Percentiles rank a stretch among this genome's conserved stretches.
Evolutionary conservation across 495 filamentous ascomycete species (phyloP).

Genomic region (Xylaria venustula): DNA sequence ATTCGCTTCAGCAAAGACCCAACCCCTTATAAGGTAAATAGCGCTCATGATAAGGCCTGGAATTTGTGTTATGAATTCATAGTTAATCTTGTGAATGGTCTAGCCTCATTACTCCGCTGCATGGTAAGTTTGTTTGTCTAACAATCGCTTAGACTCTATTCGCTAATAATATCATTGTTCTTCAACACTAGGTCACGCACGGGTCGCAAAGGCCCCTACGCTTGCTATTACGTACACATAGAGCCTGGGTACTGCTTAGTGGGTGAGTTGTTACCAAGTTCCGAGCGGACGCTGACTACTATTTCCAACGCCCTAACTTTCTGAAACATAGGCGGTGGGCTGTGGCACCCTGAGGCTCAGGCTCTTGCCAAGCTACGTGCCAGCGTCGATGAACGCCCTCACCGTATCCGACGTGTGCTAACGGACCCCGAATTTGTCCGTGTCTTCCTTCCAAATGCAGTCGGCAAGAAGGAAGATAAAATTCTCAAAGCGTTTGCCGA

Average conservation of each 20-base stretch:
- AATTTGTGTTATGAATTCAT: neutral
- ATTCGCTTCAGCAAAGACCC: conserved; percentile 74
- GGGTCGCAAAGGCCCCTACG: conserved; percentile 81
- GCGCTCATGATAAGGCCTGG: too few relatives aligned
- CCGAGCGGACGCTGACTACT: too few relatives aligned
- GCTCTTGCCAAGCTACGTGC: conserved; percentile 63
- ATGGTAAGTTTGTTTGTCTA: conserved; percentile 58
- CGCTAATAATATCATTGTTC: neutral
- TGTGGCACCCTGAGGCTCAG: conserved; percentile 71
- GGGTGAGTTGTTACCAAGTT: conserved; percentile 26
- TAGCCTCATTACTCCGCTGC: conserved; percentile 78
- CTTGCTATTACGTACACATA: conserved; percentile 67
- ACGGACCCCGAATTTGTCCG: conserved; percentile 55
- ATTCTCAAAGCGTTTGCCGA: conserved; percentile 65
- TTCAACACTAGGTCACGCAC: conserved; percentile 60
- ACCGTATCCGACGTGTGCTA: conserved; percentile 64
- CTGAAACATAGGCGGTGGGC: conserved; percentile 52
- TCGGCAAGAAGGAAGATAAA: conserved; percentile 46
- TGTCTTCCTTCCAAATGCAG: conserved; percentile 59
- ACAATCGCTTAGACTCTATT: too few relatives aligned
- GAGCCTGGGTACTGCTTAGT: conserved; percentile 45
- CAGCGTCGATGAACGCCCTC: conserved; percentile 68
- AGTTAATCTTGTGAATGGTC: neutral
- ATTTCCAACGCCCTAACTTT: too few relatives aligned
- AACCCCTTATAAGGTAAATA: conserved; percentile 77